Conservation (phyloP, 202 grass and related monocot genomes). For the Zizania palustris region DNA sequence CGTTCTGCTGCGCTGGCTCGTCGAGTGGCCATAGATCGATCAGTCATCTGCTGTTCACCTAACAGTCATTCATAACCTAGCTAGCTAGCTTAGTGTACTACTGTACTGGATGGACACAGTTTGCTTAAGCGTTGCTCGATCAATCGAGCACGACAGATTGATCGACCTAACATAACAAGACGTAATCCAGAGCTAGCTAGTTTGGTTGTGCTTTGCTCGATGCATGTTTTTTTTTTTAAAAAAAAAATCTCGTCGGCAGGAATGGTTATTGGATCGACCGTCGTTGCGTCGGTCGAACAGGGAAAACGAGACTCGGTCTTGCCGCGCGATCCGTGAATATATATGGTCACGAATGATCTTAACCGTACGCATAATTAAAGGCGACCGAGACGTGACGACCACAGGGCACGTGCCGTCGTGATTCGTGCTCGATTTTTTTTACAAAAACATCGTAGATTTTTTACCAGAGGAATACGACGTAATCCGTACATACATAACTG, state of each 20-base stretch:
- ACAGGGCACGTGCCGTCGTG: not conserved
- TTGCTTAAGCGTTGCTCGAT: conserved; percentile 16
- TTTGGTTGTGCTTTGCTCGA: not conserved
- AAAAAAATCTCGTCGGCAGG: not conserved
- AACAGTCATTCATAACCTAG: not conserved
- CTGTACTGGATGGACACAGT: not conserved
- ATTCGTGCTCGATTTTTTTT: not conserved
- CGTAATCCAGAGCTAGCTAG: not conserved
- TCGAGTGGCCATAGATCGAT: not conserved
- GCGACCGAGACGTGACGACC: conserved; percentile 25
- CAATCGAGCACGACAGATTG: not conserved
- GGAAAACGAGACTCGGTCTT: not conserved
- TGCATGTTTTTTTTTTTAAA: not conserved
- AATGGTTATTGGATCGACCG: too few species aligned
- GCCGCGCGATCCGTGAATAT: not conserved
- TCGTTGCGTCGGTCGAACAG: not conserved
- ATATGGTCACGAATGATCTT: not conserved
- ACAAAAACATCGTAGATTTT: too few species aligned
- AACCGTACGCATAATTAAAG: conserved; percentile 29
- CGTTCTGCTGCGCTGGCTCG: not conserved
- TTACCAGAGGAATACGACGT: too few species aligned
- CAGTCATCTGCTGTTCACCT: conserved; percentile 25
- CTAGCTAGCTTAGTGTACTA: not conserved
- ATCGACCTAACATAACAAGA: conserved; percentile 18
- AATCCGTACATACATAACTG: not conserved